A percentile compares a stretch with the other conserved stretches of the same genome.
Evolutionary conservation across 345 rosid genomes (phyloP).

Genomic region (Nasturtium officinale): DNA sequence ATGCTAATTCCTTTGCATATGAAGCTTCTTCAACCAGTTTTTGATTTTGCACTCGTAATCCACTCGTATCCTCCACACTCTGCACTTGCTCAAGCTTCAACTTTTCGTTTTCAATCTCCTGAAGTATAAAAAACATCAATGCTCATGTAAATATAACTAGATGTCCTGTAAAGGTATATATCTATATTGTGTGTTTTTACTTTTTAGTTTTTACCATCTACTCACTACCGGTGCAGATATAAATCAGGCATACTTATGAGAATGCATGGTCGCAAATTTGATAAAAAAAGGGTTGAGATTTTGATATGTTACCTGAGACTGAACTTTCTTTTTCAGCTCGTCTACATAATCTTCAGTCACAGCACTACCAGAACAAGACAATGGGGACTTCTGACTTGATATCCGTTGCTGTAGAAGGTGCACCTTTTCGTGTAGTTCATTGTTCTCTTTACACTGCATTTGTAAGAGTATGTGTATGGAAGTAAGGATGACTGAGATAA

Average conservation of each 20-base stretch:
- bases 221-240: background rate
- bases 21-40: conserved; percentile 92
- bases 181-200: background rate
- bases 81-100: conserved; percentile 74
- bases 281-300: conserved; percentile 14
- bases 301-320: conserved; percentile 61
- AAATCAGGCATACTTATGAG: conserved; percentile 14
- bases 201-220: conserved; percentile 4
- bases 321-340: conserved; percentile 75
- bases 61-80: conserved; percentile 80
- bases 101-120: conserved; percentile 84
- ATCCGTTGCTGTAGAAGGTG: conserved; percentile 58
- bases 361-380: conserved; percentile 47
- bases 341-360: conserved; percentile 55
- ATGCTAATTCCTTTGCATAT: conserved; percentile 92
- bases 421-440: conserved; percentile 73
- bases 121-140: conserved; percentile 23
- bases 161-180: background rate
- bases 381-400: conserved; percentile 47
- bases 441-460: conserved; percentile 73
- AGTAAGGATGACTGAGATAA: conserved; percentile 23
- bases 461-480: conserved; percentile 14
- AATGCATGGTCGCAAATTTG: background rate
- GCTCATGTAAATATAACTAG: background rate
- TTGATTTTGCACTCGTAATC: conserved; percentile 73